Percentiles rank a stretch among this genome's conserved stretches.
Evolutionary conservation across 106 monocot species (phyloP).

Genomic region (Dendrobium nobile): DNA sequence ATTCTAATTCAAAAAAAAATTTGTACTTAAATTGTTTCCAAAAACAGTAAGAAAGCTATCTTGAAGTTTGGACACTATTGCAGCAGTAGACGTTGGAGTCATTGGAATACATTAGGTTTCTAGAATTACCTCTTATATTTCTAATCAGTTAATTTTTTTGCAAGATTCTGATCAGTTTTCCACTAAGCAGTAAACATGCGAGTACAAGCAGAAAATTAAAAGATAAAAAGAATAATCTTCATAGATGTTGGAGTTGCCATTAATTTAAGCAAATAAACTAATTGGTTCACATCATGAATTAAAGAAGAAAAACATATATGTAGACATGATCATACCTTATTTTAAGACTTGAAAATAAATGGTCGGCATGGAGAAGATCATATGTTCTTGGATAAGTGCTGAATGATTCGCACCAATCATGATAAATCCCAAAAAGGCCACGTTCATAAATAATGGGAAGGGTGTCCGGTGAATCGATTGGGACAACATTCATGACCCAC

Average conservation of each 20-base stretch:
- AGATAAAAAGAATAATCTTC: no score
- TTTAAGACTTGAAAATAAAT: conserved; percentile 35
- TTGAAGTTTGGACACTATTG: no score
- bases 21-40: no score
- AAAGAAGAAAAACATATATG: background rate
- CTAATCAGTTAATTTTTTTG: no score
- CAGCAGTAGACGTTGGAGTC: no score
- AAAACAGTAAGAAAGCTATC: no score
- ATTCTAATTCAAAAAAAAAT: no score
- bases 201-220: background rate
- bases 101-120: no score
- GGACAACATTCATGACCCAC: conserved; percentile 62
- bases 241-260: no score
- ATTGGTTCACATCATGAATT: background rate
- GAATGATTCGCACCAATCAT: conserved; percentile 34
- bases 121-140: no score
- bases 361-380: conserved; percentile 28
- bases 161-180: background rate
- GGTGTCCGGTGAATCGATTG: conserved; percentile 41
- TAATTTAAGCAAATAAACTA: no score
- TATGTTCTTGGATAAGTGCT: conserved; percentile 28
- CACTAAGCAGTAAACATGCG: background rate
- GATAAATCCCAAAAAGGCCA: conserved; percentile 29
- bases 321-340: conserved; percentile 20
- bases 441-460: conserved; percentile 31